phyloP scores from a whole-genome alignment of 2,329 filamentous ascomycete species.

The Paecilomyces sp. region DNA sequence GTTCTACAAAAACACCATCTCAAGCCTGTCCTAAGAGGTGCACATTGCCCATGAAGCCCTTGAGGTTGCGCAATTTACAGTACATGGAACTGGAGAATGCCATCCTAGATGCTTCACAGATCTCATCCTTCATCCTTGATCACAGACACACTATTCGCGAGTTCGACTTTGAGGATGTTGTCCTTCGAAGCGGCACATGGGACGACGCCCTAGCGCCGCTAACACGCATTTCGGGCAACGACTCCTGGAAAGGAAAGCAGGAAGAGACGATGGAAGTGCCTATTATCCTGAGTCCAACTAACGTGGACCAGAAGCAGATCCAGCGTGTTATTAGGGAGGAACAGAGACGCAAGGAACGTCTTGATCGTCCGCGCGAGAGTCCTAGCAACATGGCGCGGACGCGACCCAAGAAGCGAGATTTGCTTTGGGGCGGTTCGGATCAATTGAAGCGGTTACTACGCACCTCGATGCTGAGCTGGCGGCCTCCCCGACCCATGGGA shows the following conservation, averaged over 20 bases:
- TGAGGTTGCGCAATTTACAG: slow-evolving; percentile 61
- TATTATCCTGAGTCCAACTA: slow-evolving; percentile 26
- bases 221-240: slow-evolving; percentile 32
- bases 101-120: slow-evolving; percentile 62
- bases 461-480: slow-evolving; percentile 18
- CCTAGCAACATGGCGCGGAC: slow-evolving; percentile 5
- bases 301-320: slow-evolving; percentile 13
- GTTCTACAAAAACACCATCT: slow-evolving; percentile 38
- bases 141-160: slow-evolving; percentile 65
- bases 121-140: slow-evolving; percentile 59
- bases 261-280: slow-evolving; percentile 33
- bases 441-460: slow-evolving; percentile 24
- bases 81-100: slow-evolving; percentile 67
- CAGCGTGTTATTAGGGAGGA: slow-evolving; percentile 19
- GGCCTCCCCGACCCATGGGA: slow-evolving; percentile 4
- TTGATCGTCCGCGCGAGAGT: slow-evolving; percentile 11
- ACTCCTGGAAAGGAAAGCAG: slow-evolving; percentile 32
- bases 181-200: slow-evolving; percentile 66
- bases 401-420: slow-evolving; percentile 17
- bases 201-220: slow-evolving; percentile 74
- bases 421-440: slow-evolving; percentile 21
- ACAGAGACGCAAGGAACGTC: slow-evolving; percentile 9
- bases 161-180: slow-evolving; percentile 73
- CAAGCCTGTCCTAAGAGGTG: slow-evolving; percentile 20
- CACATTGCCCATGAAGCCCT: slow-evolving; percentile 44